A percentile compares a stretch with the other conserved stretches of the same genome.
Conservation (phyloP, 116 monocot species). For the Trichopus zeylanicus region DNA sequence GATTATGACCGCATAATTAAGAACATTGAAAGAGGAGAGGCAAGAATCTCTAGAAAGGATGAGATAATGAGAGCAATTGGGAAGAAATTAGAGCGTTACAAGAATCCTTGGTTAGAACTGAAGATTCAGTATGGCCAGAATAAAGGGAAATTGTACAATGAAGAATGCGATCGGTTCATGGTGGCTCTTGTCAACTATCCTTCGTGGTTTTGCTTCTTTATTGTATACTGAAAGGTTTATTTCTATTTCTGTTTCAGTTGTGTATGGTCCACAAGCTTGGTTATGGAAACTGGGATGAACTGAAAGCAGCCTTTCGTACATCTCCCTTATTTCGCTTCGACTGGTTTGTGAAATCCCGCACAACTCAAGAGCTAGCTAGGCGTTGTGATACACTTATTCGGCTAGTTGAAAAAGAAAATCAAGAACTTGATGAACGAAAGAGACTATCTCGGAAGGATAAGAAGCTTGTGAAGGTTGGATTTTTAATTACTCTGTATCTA, state of each 20-base stretch:
- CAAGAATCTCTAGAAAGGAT: conserved; percentile 90
- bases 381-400: conserved; percentile 97
- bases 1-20: conserved; percentile 97
- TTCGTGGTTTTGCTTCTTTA: no score
- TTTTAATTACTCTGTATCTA: neutral
- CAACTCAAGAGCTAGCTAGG: conserved; percentile 89
- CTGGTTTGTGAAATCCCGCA: conserved; percentile 99
- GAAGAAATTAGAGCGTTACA: conserved; percentile 92
- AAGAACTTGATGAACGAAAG: conserved; percentile 93
- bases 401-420: conserved; percentile 98
- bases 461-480: conserved; percentile 67
- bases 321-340: conserved; percentile 98
- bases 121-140: conserved; percentile 99
- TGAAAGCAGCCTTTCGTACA: conserved; percentile 82
- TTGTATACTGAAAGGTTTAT: no score
- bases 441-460: conserved; percentile 88
- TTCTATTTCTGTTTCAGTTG: conserved; percentile 36
- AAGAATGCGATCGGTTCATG: conserved; percentile 99
- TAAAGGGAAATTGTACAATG: conserved; percentile 97
- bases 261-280: conserved; percentile 99
- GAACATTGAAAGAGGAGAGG: conserved; percentile 98
- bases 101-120: conserved; percentile 96
- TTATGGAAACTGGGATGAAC: conserved; percentile 98
- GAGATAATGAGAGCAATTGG: conserved; percentile 98
- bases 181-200: conserved; percentile 19